phyloP scores from a whole-genome alignment of 345 rosid genomes.

The Brassica nigra region DNA sequence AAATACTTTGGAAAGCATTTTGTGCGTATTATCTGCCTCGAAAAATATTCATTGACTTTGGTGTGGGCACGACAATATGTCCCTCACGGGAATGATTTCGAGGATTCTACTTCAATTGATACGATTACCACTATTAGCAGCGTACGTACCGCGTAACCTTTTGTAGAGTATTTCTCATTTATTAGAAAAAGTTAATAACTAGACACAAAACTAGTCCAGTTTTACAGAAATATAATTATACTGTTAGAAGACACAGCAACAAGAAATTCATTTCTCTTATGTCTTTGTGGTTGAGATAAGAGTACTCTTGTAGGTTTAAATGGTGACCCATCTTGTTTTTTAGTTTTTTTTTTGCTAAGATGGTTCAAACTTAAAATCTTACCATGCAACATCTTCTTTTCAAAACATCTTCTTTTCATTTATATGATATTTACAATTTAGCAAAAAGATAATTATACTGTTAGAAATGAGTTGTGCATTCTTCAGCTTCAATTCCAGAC shows the following conservation, averaged over 20 bases:
- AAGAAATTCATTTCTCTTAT: too few species aligned
- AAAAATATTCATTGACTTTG: slow-evolving; percentile 29
- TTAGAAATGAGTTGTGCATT: too few species aligned
- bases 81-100: slow-evolving; percentile 20
- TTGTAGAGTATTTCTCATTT: slow-evolving; percentile 1
- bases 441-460: not conserved
- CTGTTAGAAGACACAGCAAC: too few species aligned
- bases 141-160: slow-evolving; percentile 32
- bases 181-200: not conserved
- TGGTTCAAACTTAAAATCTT: too few species aligned
- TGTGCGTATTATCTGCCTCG: slow-evolving; percentile 9
- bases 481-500: not conserved
- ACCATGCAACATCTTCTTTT: too few species aligned
- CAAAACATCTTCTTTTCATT: too few species aligned
- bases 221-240: not conserved
- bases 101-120: slow-evolving; percentile 28
- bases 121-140: slow-evolving; percentile 29
- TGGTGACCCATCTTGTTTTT: too few species aligned
- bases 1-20: slow-evolving; percentile 29
- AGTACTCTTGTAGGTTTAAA: too few species aligned
- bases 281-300: too few species aligned
- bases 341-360: too few species aligned
- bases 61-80: slow-evolving; percentile 31
- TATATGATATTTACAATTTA: too few species aligned
- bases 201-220: not conserved